Evolutionary conservation across 2,329 filamentous ascomycete genomes (phyloP).

Genomic region (Fusarium sterilihyphosum): DNA sequence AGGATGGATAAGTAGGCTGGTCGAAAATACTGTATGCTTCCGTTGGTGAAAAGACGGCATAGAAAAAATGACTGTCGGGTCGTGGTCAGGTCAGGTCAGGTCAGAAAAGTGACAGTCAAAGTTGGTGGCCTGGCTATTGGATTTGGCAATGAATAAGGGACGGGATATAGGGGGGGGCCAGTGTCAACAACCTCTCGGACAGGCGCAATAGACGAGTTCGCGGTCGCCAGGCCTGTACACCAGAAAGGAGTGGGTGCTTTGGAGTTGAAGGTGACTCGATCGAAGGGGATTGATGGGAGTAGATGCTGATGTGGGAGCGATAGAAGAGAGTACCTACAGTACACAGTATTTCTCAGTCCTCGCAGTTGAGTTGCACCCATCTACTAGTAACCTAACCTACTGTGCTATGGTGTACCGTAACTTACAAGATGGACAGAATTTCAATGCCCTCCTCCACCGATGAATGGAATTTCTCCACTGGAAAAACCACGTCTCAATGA

Average conservation of each 20-base stretch:
- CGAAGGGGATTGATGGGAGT: not conserved
- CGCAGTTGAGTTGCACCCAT: not conserved
- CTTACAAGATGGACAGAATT: not conserved
- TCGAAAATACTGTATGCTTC: not conserved
- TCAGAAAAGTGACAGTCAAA: constrained; percentile 14
- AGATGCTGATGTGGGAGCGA: constrained; percentile 11
- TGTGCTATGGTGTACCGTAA: not conserved
- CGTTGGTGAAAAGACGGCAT: constrained; percentile 31
- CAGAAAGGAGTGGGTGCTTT: not conserved
- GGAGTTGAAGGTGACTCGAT: not conserved
- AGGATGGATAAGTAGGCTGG: constrained; percentile 14
- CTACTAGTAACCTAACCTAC: not conserved
- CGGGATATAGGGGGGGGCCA: not conserved
- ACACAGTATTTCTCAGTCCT: not conserved
- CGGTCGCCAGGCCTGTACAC: not conserved
- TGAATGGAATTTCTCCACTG: constrained; percentile 23
- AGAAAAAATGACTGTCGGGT: constrained; percentile 3
- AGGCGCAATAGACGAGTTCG: constrained; percentile 3
- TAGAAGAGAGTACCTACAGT: not conserved
- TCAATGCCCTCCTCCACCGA: constrained; percentile 1
- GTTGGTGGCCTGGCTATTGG: not conserved
- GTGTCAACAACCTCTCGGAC: constrained; percentile 7
- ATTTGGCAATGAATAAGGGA: not conserved
- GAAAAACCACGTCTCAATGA: constrained; percentile 29
- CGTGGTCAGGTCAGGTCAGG: constrained; percentile 11